Base-by-base conservation (phyloP, 192 early-diverging fungal species). In the Allomyces arbusculus region DNA sequence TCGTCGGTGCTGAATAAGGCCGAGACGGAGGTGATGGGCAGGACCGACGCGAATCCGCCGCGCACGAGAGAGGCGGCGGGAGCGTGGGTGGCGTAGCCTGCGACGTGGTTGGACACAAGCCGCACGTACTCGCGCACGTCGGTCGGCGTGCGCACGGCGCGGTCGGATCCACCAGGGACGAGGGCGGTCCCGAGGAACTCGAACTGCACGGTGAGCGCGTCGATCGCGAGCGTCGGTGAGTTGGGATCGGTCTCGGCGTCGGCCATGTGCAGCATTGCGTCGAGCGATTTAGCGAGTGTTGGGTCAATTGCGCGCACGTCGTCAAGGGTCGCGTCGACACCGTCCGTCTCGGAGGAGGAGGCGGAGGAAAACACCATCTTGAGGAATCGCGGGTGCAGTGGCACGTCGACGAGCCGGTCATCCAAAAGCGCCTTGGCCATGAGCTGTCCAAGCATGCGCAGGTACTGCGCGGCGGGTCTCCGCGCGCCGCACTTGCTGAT, bases 381-480 rank as follows among this genome's bases (percentile, higher is more conserved):
- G 63, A 94, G 78, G 71, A 97, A 93, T 10, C 84, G 67, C 1
- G 79, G 68, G 64, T 80, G 83, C 65, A 97, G 82, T 3, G 86
- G 86, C 63, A 97, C 72, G 71, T 95, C 92, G 43, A 97, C 78
- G 9, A 90, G 81, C 62, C 94, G 78, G 40, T 80, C 80, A 68
- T 97, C 94, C 44, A 94, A 73, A 73, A 95, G 73, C 1, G 88
- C 87, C 72, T 92, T 92, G 24, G 89, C 91, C 22, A 92, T 82
- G 73, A 95, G 90, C 55, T 85, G 88, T 14, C 94, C 94, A 3
- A 91, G 67, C 0, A 82, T 76, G 63, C 76, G 77, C 76, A 92
- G 92, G 68, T 91, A 67, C 25, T 73, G 69, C 10, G 87, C 61
- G 45, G 75, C 65, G 75, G 76, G 80, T 64, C 78, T 63, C 75